Percentiles rank a stretch among this genome's conserved stretches.
phyloP scores from a whole-genome alignment of 78 protist genomes.

The Pigoraptor vietnamica region DNA sequence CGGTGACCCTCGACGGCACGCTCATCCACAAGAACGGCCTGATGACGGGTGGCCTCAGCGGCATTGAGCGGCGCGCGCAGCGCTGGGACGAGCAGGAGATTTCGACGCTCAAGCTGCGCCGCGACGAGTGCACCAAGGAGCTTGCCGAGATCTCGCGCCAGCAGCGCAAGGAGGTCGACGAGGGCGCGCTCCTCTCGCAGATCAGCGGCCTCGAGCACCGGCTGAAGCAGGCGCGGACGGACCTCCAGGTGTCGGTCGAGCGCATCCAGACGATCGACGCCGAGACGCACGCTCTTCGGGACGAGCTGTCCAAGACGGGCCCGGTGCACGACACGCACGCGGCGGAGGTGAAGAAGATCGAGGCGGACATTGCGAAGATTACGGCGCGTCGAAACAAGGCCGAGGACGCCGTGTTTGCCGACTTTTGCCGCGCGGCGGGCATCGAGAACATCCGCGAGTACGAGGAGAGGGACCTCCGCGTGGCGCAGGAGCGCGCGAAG shows the following conservation, averaged over 20 bases:
- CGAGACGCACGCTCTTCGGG: background rate
- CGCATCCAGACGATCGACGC: background rate
- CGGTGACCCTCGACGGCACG: conserved; percentile 87
- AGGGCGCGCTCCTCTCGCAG: background rate
- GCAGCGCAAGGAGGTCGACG: background rate
- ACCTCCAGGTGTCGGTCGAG: background rate
- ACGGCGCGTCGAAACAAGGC: background rate
- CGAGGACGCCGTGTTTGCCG: conserved; percentile 46
- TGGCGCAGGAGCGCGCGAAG: conserved; percentile 10
- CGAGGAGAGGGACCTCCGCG: conserved; percentile 41
- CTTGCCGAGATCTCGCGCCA: background rate
- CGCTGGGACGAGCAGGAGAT: conserved; percentile 36
- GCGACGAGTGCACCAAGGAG: background rate
- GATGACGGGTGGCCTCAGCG: conserved; percentile 9
- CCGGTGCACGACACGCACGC: background rate
- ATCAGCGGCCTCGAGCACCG: background rate
- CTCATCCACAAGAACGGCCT: conserved; percentile 76
- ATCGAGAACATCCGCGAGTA: conserved; percentile 60
- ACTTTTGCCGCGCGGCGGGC: conserved; percentile 44
- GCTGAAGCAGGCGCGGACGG: background rate
- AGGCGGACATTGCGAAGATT: background rate
- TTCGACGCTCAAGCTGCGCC: background rate
- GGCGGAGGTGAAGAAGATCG: background rate
- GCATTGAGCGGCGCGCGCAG: conserved; percentile 18
- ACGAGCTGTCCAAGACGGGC: background rate